Evolutionary conservation across 108 stramenopile species (phyloP).

Genomic region (Aureococcus anophagefferens): DNA sequence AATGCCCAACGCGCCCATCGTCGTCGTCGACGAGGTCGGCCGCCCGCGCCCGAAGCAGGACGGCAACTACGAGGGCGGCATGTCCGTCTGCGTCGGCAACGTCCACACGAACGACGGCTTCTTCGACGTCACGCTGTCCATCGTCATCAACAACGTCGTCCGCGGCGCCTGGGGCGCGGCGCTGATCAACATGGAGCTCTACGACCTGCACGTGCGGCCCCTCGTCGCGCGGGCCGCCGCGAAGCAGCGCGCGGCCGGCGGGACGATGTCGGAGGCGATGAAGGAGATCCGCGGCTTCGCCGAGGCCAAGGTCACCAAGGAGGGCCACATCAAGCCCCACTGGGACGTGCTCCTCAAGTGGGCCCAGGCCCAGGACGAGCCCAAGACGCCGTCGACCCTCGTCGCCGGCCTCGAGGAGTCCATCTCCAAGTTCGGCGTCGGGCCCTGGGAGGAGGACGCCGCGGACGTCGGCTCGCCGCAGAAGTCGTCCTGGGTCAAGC

Average conservation of each 20-base stretch:
- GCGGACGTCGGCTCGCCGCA: no score
- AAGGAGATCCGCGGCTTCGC: background rate
- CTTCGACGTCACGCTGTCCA: background rate
- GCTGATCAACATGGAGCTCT: background rate
- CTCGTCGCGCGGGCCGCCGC: background rate
- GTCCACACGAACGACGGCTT: background rate
- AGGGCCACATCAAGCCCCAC: no score
- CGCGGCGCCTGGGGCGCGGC: conserved; percentile 1
- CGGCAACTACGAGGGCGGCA: background rate
- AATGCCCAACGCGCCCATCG: background rate
- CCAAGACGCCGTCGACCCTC: background rate
- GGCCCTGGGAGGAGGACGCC: background rate
- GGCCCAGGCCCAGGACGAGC: background rate
- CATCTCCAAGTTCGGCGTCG: background rate
- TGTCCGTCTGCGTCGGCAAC: background rate
- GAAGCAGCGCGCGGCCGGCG: background rate
- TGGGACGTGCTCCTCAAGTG: no score
- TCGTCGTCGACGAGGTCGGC: background rate
- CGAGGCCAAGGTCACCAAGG: background rate
- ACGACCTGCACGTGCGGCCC: background rate
- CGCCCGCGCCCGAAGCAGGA: background rate
- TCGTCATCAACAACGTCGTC: background rate
- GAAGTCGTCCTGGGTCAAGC: no score
- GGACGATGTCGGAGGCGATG: no score
- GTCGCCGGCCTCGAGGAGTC: background rate